Evolutionary conservation across 2,329 filamentous ascomycete genomes (phyloP).

Genomic region (Myriangium duriaei): DNA sequence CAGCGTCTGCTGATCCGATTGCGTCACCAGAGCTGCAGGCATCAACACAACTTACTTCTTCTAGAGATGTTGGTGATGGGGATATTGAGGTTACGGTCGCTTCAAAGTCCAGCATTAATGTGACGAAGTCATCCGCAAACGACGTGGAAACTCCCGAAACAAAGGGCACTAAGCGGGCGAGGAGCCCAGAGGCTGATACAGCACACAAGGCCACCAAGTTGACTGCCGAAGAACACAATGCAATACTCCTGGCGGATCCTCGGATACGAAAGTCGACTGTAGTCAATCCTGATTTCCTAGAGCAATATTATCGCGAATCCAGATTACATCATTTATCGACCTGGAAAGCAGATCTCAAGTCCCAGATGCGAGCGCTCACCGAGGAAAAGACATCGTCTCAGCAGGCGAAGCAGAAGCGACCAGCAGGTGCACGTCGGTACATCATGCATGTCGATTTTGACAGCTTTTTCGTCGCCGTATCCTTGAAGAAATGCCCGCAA

Average conservation of each 20-base stretch:
- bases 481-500: slow-evolving; percentile 64
- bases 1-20: background rate
- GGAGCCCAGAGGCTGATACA: slow-evolving; percentile 13
- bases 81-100: background rate
- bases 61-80: background rate
- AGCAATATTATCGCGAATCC: slow-evolving; percentile 91
- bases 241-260: slow-evolving; percentile 69
- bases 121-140: background rate
- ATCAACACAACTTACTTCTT: background rate
- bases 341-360: slow-evolving; percentile 92
- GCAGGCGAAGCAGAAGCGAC: slow-evolving; percentile 39
- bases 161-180: slow-evolving; percentile 3
- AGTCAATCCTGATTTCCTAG: slow-evolving; percentile 83
- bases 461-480: slow-evolving; percentile 94
- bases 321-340: slow-evolving; percentile 87
- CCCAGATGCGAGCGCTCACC: slow-evolving; percentile 69
- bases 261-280: slow-evolving; percentile 78
- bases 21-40: background rate
- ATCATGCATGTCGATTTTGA: slow-evolving; percentile 96
- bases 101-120: background rate
- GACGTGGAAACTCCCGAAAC: background rate
- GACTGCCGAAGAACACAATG: slow-evolving; percentile 90
- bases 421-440: slow-evolving; percentile 58
- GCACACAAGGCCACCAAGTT: slow-evolving; percentile 34
- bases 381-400: slow-evolving; percentile 50